A percentile compares a stretch with the other conserved stretches of the same genome.
Conservation (phyloP, 345 rosid genomes). For the Psidium guajava region DNA sequence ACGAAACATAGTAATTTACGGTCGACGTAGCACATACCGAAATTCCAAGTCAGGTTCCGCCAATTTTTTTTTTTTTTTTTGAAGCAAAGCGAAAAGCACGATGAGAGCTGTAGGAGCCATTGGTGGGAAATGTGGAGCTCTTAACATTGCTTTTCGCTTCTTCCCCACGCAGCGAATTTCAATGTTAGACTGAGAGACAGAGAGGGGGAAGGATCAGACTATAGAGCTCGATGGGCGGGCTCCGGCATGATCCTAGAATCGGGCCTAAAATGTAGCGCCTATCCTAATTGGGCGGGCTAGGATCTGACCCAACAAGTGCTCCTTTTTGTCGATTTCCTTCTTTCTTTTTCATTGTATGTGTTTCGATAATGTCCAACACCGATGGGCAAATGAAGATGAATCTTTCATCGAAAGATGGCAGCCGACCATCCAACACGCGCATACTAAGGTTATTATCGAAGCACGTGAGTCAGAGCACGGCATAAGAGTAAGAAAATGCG, state of each 20-base stretch:
- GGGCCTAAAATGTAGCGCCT: neutral
- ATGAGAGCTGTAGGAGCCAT: constrained; percentile 13
- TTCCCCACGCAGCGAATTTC: neutral
- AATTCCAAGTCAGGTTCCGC: too few relatives aligned
- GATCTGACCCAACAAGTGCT: neutral
- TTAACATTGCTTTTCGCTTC: constrained; percentile 16
- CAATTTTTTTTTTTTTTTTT: too few relatives aligned
- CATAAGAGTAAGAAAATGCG: neutral
- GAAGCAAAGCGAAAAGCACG: too few relatives aligned
- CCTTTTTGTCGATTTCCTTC: neutral
- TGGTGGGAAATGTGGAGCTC: constrained; percentile 21
- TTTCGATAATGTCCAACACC: neutral
- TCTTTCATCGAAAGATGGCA: neutral
- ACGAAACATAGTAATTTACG: too few relatives aligned
- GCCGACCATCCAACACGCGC: neutral
- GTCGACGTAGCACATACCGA: too few relatives aligned
- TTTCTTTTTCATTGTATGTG: neutral
- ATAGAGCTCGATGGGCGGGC: neutral
- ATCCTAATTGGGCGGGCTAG: neutral
- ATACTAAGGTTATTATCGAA: neutral
- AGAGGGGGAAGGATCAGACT: neutral
- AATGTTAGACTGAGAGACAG: neutral
- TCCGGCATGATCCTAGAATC: neutral
- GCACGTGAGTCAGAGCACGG: neutral
- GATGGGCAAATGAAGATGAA: neutral